phyloP scores from a whole-genome alignment of 371 early-diverging fungal species.

The Mortierella polycephala region DNA sequence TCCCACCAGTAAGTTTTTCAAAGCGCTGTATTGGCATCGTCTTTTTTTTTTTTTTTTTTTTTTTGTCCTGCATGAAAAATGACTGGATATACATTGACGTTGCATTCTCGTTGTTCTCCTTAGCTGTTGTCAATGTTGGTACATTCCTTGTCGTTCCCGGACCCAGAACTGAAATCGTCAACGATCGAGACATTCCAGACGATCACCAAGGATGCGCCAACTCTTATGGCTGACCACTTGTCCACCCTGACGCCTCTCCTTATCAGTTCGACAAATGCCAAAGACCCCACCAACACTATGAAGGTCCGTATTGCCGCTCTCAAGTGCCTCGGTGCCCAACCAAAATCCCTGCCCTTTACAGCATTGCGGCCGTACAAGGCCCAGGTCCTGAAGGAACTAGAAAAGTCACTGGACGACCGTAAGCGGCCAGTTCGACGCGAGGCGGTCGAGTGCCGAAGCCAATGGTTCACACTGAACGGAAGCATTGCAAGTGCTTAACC shows the following conservation, averaged over 20 bases:
- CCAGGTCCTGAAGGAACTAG: conserved; percentile 71
- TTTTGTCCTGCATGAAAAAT: neutral
- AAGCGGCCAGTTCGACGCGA: conserved; percentile 90
- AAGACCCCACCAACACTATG: conserved; percentile 59
- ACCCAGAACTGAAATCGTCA: conserved; percentile 74
- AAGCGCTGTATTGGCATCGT: neutral
- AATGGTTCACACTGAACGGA: conserved; percentile 73
- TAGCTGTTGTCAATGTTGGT: conserved; percentile 83
- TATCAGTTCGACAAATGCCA: conserved; percentile 53
- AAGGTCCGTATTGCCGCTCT: conserved; percentile 80
- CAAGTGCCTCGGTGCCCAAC: conserved; percentile 73
- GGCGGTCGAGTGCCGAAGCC: conserved; percentile 86
- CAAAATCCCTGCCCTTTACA: conserved; percentile 69
- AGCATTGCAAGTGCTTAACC: conserved; percentile 38
- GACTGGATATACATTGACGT: neutral
- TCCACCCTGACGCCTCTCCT: conserved; percentile 62
- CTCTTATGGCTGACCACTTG: conserved; percentile 68
- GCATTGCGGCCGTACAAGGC: conserved; percentile 70
- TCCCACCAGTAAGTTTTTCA: conserved; percentile 70
- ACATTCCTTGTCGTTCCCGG: conserved; percentile 69
- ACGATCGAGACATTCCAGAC: conserved; percentile 79
- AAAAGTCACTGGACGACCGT: conserved; percentile 80
- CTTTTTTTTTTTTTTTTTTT: neutral
- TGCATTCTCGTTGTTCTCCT: neutral
- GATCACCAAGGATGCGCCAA: conserved; percentile 71